Percentiles rank a stretch among this genome's conserved stretches.
These are phyloP conservation scores for Eucalyptus tenuipes DNA, from an alignment of 345 rosid genomes.

Conservation along the genomic window DNA sequence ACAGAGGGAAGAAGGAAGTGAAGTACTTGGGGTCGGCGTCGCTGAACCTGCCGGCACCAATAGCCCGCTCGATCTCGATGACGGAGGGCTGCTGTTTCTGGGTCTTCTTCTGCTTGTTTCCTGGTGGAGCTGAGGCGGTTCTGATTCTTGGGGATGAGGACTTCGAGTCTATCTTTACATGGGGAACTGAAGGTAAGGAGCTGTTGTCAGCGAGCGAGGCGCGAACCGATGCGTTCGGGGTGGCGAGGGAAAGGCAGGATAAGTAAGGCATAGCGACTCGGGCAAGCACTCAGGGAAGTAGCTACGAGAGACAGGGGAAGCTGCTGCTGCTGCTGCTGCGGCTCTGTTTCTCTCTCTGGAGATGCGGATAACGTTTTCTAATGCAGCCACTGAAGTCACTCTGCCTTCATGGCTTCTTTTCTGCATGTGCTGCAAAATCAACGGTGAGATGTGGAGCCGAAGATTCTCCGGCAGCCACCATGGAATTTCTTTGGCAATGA, in stretches of 20 bases:
- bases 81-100: slow-evolving; percentile 19
- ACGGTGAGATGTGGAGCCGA: not conserved
- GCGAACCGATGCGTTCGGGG: not conserved
- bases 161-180: not conserved
- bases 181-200: not conserved
- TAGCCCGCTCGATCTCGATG: slow-evolving; percentile 58
- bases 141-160: not conserved
- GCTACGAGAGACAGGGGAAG: not conserved
- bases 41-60: slow-evolving; percentile 75
- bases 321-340: not conserved
- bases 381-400: not conserved
- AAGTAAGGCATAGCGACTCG: not conserved
- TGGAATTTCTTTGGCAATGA: not conserved
- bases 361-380: not conserved
- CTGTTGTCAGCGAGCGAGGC: not conserved
- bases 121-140: not conserved
- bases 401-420: not conserved
- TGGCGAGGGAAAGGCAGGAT: not conserved
- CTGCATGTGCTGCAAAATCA: not conserved
- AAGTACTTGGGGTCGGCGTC: slow-evolving; percentile 42
- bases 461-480: not conserved
- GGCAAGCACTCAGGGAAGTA: not conserved
- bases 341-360: not conserved
- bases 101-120: not conserved
- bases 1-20: not conserved